Evolutionary conservation across 176 grass and related monocot species (phyloP).

Genomic region (Oryza punctata): DNA sequence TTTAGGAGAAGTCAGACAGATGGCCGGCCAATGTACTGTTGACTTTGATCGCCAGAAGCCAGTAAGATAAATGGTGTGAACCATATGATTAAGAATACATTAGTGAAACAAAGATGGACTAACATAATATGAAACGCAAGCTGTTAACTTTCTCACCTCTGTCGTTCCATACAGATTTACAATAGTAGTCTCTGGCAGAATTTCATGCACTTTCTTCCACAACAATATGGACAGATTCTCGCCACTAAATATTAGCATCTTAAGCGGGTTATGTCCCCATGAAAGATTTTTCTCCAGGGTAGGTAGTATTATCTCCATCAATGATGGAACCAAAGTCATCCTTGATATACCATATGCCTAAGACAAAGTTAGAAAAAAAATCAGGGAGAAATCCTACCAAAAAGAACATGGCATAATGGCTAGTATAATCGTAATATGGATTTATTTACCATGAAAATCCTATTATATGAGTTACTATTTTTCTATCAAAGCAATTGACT

Average conservation of each 20-base stretch:
- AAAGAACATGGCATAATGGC: background rate
- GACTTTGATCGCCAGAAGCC: background rate
- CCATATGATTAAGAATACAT: background rate
- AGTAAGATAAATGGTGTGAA: background rate
- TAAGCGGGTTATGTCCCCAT: constrained; percentile 52
- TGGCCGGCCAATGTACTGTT: background rate
- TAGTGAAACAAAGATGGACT: background rate
- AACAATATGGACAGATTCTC: constrained; percentile 67
- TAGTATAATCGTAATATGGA: constrained; percentile 16
- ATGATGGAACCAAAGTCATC: constrained; percentile 76
- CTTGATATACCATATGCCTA: constrained; percentile 78
- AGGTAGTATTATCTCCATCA: constrained; percentile 67
- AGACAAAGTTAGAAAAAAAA: constrained; percentile 18
- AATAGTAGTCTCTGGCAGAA: constrained; percentile 67
- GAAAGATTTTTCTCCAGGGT: constrained; percentile 44
- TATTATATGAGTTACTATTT: background rate
- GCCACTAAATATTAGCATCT: constrained; percentile 81
- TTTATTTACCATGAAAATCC: constrained; percentile 25
- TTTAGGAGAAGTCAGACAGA: background rate
- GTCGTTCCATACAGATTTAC: constrained; percentile 86
- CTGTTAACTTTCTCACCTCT: constrained; percentile 61
- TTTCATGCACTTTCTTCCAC: constrained; percentile 59
- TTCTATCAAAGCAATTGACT: constrained; percentile 12
- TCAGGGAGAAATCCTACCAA: constrained; percentile 12
- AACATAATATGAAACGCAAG: constrained; percentile 15